A percentile compares a stretch with the other conserved stretches of the same genome.
phyloP scores from a whole-genome alignment of 768 basidiomycete genomes.

The Auricularia sp. region DNA sequence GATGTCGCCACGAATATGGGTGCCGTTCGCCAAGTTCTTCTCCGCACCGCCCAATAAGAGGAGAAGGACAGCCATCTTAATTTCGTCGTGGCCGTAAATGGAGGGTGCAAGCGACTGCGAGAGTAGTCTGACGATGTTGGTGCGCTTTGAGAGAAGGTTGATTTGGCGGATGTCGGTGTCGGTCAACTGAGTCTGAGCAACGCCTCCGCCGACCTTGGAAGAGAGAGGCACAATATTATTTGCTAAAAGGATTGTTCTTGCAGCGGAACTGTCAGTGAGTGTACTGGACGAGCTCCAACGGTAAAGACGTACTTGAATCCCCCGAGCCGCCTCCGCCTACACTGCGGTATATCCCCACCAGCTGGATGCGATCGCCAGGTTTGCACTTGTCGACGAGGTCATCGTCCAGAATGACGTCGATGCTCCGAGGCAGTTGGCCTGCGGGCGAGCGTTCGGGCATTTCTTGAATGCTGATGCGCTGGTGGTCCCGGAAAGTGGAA shows the following conservation, averaged over 20 bases:
- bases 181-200: conserved; percentile 85
- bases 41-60: conserved; percentile 93
- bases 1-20: conserved; percentile 98
- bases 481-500: conserved; percentile 90
- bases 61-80: conserved; percentile 88
- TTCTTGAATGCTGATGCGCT: conserved; percentile 96
- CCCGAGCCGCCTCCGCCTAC: conserved; percentile 84
- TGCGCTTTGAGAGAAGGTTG: conserved; percentile 83
- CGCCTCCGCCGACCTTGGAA: conserved; percentile 89
- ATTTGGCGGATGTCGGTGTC: conserved; percentile 93
- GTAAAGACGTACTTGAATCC: conserved; percentile 78
- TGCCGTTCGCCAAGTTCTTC: conserved; percentile 95
- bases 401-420: conserved; percentile 91
- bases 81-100: conserved; percentile 92
- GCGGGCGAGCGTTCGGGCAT: conserved; percentile 99
- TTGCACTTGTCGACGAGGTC: conserved; percentile 97
- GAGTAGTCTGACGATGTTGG: conserved; percentile 77
- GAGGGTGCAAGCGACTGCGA: conserved; percentile 95
- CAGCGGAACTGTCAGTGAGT: conserved; percentile 10
- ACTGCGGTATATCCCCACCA: conserved; percentile 91
- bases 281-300: neutral
- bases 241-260: conserved; percentile 82
- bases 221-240: conserved; percentile 93
- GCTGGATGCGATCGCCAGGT: conserved; percentile 93
- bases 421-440: conserved; percentile 91